Evolutionary conservation across 1,284 basidiomycete species (phyloP), one percentile per base, ranked within the genome.

Genomic region (Ustilago trichophora): DNA sequence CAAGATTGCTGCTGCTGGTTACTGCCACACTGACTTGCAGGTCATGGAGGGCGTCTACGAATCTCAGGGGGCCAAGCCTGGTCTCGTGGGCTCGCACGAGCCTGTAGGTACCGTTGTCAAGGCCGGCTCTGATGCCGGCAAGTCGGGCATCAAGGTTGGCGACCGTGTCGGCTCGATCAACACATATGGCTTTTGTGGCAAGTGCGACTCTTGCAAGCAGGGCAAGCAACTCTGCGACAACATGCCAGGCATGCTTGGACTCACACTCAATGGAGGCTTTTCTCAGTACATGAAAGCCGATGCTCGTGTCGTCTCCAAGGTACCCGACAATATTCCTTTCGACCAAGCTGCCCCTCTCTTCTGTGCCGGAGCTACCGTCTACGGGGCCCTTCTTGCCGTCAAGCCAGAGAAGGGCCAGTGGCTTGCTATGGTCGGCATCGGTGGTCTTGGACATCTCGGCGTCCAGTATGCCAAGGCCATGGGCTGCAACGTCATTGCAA

Each of bases 301-400:
- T 31, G 68, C 73, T 13, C 45, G 57, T 5, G 77, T 77, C 24
- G 73, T 77, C 8, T 73, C 72, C 69, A 70, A 67, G 63, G 66
- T 80, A 19, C 78, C 78, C 13, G 78, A 80, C 27, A 51, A 34
- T 19, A 59, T 78, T 18, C 75, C 38, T 29, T 80, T 50, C 37
- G 64, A 50, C 32, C 45, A 71, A 26, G 78, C 78, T 2, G 84
- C 83, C 6, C 84, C 84, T 3, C 71, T 85, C 3, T 73, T 84
- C 49, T 85, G 83, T 50, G 82, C 83, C 15, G 84, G 84, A n/a
- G 59, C 76, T n/a, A 81, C 83, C 12, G 76, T 78, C 38, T 83
- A 73, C 57, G 83, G 82, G 45, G 80, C 82, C 0, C 72, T 85
- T n/a, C 76, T 83, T 15, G 63, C 65, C 4, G 43, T 73, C 32